phyloP scores from a whole-genome alignment of 1,284 basidiomycete species.

The Boletus semigastroideus region DNA sequence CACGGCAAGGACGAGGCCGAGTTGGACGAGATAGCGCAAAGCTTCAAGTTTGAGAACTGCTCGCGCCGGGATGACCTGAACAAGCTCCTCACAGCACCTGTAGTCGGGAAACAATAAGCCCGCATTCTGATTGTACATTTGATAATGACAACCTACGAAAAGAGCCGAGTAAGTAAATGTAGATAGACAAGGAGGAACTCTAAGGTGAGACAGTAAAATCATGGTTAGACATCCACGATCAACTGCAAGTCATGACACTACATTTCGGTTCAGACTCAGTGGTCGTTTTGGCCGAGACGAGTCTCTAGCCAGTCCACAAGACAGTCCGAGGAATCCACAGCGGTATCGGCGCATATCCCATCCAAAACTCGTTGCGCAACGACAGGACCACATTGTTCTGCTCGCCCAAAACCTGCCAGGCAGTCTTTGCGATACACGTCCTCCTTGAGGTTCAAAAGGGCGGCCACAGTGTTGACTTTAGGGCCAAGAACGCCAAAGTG shows the following conservation, averaged over 20 bases:
- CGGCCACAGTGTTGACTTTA: constrained; percentile 42
- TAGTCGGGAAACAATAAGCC: no score
- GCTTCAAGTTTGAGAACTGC: constrained; percentile 63
- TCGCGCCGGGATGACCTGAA: constrained; percentile 49
- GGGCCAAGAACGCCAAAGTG: constrained; percentile 29
- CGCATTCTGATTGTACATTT: no score
- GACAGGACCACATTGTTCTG: constrained; percentile 65
- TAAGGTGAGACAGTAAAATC: not conserved
- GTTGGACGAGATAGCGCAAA: constrained; percentile 58
- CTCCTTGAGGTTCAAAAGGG: constrained; percentile 57
- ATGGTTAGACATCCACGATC: not conserved
- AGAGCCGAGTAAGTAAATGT: not conserved
- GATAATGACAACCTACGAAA: not conserved
- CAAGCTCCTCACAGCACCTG: constrained; percentile 38
- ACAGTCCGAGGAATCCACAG: constrained; percentile 31
- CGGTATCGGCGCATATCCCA: constrained; percentile 36
- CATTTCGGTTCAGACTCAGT: constrained; percentile 21
- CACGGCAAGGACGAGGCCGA: constrained; percentile 53
- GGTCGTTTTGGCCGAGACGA: constrained; percentile 37
- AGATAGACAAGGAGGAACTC: not conserved
- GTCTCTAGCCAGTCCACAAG: constrained; percentile 50
- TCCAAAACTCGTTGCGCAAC: constrained; percentile 59
- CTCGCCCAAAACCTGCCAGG: constrained; percentile 69
- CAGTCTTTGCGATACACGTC: constrained; percentile 64
- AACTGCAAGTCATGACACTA: not conserved